A percentile compares a stretch with the other conserved stretches of the same genome.
Evolutionary conservation across 2,329 filamentous ascomycete genomes (phyloP).

Genomic region (Lasiodiplodia hormozganensis): DNA sequence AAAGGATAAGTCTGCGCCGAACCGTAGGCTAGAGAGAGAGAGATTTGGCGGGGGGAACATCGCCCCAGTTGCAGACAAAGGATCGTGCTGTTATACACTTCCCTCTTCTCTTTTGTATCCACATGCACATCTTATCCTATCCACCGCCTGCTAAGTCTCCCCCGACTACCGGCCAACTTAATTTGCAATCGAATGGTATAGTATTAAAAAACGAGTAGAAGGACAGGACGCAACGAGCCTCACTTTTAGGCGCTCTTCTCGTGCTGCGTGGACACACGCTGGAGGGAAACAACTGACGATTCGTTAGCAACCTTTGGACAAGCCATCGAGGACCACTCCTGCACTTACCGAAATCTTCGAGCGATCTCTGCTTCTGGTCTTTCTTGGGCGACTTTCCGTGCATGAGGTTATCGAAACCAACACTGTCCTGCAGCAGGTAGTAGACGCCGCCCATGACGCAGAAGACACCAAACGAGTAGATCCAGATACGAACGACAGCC

Average conservation of each 20-base stretch:
- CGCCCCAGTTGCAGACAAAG: slow-evolving; percentile 8
- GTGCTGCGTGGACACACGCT: slow-evolving; percentile 90
- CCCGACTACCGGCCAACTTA: neutral
- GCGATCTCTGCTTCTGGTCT: slow-evolving; percentile 80
- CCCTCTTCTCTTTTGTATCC: slow-evolving; percentile 14
- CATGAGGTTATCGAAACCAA: slow-evolving; percentile 90
- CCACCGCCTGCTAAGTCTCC: neutral
- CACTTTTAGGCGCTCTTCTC: slow-evolving; percentile 76
- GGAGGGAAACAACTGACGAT: slow-evolving; percentile 77
- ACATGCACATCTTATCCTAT: slow-evolving; percentile 5
- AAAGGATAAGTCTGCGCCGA: slow-evolving; percentile 12
- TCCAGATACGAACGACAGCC: slow-evolving; percentile 86
- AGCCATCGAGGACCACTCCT: slow-evolving; percentile 35
- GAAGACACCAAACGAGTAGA: slow-evolving; percentile 90
- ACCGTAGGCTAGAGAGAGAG: neutral
- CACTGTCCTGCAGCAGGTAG: slow-evolving; percentile 80
- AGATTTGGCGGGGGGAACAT: neutral
- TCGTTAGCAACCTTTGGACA: slow-evolving; percentile 54
- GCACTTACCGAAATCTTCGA: slow-evolving; percentile 86
- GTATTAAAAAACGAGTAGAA: slow-evolving; percentile 24
- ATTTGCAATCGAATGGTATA: slow-evolving; percentile 18
- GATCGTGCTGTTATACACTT: slow-evolving; percentile 18
- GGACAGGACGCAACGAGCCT: slow-evolving; percentile 6
- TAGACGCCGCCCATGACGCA: slow-evolving; percentile 79
- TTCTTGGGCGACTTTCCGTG: slow-evolving; percentile 86